Percentiles rank a stretch among this genome's conserved stretches.
phyloP scores from a whole-genome alignment of 306 rosid species.

The Castanea mollissima region DNA sequence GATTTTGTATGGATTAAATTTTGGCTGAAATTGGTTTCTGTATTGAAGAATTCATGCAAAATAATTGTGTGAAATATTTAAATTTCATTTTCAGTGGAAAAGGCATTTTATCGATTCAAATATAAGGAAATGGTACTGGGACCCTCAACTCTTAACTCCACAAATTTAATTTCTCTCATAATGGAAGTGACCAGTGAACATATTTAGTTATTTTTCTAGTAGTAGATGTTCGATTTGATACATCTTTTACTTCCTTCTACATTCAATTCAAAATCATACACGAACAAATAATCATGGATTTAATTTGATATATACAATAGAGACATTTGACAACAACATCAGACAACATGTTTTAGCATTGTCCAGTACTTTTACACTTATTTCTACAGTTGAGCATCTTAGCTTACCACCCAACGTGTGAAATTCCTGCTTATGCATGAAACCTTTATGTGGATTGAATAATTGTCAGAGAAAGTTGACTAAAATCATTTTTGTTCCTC shows the following conservation, averaged over 20 bases:
- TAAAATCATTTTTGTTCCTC: not conserved
- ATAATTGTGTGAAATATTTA: not conserved
- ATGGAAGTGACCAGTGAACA: not conserved
- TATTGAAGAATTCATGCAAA: not conserved
- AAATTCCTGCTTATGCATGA: not conserved
- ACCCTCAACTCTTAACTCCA: too few relatives aligned
- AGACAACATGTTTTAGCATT: not conserved
- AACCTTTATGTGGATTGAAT: not conserved
- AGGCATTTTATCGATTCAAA: not conserved
- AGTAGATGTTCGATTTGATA: not conserved
- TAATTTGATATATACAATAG: too few relatives aligned
- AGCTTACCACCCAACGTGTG: not conserved
- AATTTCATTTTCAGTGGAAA: not conserved
- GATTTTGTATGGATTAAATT: not conserved
- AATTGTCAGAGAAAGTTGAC: not conserved
- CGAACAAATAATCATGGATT: not conserved
- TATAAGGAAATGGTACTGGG: not conserved
- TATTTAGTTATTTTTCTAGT: too few relatives aligned
- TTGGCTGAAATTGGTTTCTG: not conserved
- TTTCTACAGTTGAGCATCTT: not conserved
- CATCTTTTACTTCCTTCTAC: not conserved
- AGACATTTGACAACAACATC: not conserved
- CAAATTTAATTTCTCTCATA: not conserved
- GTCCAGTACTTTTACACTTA: not conserved
- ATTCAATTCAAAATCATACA: not conserved